phyloP scores from a whole-genome alignment of 2,329 filamentous ascomycete species.

The Fusarium foetens region DNA sequence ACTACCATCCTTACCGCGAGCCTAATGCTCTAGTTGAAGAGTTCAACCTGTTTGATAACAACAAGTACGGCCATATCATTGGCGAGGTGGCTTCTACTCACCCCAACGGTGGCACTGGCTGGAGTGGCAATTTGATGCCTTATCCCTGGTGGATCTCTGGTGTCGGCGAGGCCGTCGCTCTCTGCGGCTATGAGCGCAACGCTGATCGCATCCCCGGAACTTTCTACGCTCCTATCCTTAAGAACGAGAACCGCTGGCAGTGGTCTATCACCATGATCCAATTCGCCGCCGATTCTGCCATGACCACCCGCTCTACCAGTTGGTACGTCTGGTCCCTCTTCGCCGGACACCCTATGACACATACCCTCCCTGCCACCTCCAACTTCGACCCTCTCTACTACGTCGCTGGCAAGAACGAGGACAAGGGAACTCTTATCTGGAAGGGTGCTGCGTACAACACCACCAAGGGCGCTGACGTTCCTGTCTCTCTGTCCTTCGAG shows the following conservation, averaged over 20 bases:
- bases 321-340: slow-evolving; percentile 63
- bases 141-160: slow-evolving; percentile 67
- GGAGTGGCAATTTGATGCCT: slow-evolving; percentile 55
- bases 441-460: slow-evolving; percentile 65
- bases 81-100: slow-evolving; percentile 65
- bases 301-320: slow-evolving; percentile 62
- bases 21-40: slow-evolving; percentile 61
- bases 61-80: slow-evolving; percentile 48
- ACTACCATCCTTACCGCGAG: slow-evolving; percentile 64
- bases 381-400: slow-evolving; percentile 60
- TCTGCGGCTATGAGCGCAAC: slow-evolving; percentile 74
- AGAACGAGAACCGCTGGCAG: slow-evolving; percentile 61
- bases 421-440: slow-evolving; percentile 56
- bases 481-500: slow-evolving; percentile 58
- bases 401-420: slow-evolving; percentile 59
- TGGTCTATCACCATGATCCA: slow-evolving; percentile 64
- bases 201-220: slow-evolving; percentile 66
- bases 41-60: slow-evolving; percentile 65
- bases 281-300: slow-evolving; percentile 57
- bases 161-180: slow-evolving; percentile 72
- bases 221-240: slow-evolving; percentile 61
- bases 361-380: slow-evolving; percentile 57
- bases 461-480: slow-evolving; percentile 56
- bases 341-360: slow-evolving; percentile 56
- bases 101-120: slow-evolving; percentile 62